Evolutionary conservation across 441 rosid genomes (phyloP), one percentile per base, ranked within the genome.

Genomic region (Eutrema salsugineum): DNA sequence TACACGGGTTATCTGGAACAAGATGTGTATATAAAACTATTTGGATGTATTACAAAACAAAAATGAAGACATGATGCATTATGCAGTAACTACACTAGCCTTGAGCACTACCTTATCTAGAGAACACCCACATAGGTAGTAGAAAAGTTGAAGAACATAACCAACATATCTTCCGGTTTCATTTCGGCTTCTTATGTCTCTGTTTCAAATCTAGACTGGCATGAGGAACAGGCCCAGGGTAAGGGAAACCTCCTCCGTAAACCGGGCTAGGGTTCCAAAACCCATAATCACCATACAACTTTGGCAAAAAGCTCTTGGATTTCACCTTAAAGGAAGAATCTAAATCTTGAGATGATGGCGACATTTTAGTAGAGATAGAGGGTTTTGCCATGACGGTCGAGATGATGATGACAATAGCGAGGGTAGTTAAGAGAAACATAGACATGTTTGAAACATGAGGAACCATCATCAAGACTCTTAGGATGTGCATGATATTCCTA

Each of bases 251-350:
- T 54, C 70, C 69, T 55, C 79, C 71, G 8, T 62, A 63, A 56
- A 55, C 71, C 6, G 75, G 79, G 47, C 15, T 63, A 8, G 75
- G 79, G 28, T 76, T 76, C 79, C 75, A 76, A 63, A 76, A 76
- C 62, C 79, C 75, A 48, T 76, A 76, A 49, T 76, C 75, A 2
- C 62, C 66, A 56, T 70, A 76, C 15, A 76, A 22, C 66, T 61
- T 55, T 44, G 70, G 65, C 10, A 47, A 19, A 68, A 69, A 32
- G 33, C 66, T 70, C 35, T 28, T 48, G 22, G 66, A 39, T 39
- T 40, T 35, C 36, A 67, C 43, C 42, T 3, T 51, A 51, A 16
- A 33, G 5, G 62, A 19, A 54, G 75, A 32, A 54, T 63, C 75
- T 47, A 56, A 40, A 49, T 56, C 40, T 47, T 63, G 75, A 70